Conservation (phyloP, 192 early-diverging fungal genomes). For the Chytriomyces confervae region DNA sequence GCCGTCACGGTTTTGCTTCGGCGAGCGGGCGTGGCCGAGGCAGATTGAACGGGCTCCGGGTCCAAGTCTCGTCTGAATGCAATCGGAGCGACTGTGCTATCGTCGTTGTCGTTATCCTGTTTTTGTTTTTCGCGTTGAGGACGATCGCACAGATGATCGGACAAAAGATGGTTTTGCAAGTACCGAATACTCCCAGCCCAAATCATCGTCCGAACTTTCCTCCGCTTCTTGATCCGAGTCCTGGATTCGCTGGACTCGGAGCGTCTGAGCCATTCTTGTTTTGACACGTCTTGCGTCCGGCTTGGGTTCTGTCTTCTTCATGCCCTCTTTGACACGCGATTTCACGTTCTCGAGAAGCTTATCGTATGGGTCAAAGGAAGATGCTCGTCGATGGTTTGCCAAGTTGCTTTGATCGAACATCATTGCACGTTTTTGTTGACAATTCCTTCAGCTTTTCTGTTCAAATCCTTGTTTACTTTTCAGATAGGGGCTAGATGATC, state of each 20-base stretch:
- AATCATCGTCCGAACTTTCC: conserved; percentile 11
- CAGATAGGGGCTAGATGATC: too few species aligned
- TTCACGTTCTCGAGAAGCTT: conserved; percentile 23
- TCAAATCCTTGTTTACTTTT: too few species aligned
- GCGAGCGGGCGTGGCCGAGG: background rate
- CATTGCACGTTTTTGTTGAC: too few species aligned
- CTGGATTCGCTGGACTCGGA: background rate
- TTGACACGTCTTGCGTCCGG: background rate
- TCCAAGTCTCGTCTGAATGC: conserved; percentile 9
- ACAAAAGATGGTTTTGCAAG: background rate
- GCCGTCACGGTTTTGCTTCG: conserved; percentile 24
- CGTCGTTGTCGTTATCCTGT: background rate
- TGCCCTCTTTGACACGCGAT: conserved; percentile 1
- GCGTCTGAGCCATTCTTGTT: background rate
- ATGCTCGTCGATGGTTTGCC: conserved; percentile 17
- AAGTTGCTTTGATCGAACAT: background rate
- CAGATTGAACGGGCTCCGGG: background rate
- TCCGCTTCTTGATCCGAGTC: background rate
- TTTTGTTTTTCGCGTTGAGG: too few species aligned
- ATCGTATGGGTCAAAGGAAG: conserved; percentile 31
- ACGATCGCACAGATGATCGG: too few species aligned
- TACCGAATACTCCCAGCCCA: conserved; percentile 28
- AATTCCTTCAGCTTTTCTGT: too few species aligned
- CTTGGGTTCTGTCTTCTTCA: background rate
- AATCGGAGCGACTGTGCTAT: background rate